Evolutionary conservation across 2,329 filamentous ascomycete species (phyloP).

Genomic region (Botrytis fabae): DNA sequence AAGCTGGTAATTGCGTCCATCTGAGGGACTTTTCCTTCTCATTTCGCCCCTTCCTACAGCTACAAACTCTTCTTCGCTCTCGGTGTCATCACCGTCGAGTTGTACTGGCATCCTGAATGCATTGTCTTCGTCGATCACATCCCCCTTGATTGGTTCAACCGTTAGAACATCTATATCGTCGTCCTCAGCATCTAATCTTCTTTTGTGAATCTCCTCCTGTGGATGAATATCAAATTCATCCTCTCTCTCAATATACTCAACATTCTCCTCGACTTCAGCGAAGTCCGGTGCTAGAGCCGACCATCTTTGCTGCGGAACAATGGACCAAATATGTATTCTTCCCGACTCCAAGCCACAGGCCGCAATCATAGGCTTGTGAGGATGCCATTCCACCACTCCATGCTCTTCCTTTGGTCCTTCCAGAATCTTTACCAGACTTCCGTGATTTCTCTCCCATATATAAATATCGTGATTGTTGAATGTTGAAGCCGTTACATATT

Average conservation of each 20-base stretch:
- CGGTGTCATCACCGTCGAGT: constrained; percentile 89
- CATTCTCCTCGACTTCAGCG: constrained; percentile 95
- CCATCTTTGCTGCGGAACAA: constrained; percentile 94
- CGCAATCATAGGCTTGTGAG: constrained; percentile 79
- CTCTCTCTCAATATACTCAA: constrained; percentile 91
- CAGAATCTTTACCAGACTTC: constrained; percentile 92
- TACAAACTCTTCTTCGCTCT: constrained; percentile 87
- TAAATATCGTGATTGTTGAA: constrained; percentile 99
- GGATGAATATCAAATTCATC: constrained; percentile 99
- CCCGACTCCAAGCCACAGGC: constrained; percentile 92
- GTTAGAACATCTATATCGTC: constrained; percentile 91
- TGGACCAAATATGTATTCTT: constrained; percentile 93
- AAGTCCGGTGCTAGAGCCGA: constrained; percentile 96
- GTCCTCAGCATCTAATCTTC: constrained; percentile 86
- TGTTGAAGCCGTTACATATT: constrained; percentile 94
- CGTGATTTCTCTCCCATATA: constrained; percentile 93
- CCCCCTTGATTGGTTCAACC: constrained; percentile 64
- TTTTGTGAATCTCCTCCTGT: constrained; percentile 89
- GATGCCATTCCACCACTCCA: constrained; percentile 97
- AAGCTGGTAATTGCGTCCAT: constrained; percentile 66
- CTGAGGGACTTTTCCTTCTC: constrained; percentile 78
- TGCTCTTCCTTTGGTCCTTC: constrained; percentile 97
- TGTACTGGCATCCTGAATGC: constrained; percentile 90
- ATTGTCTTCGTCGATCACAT: constrained; percentile 55
- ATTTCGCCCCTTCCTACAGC: constrained; percentile 76